phyloP scores from a whole-genome alignment of 176 grass and related monocot genomes.

The Oryza glumipatula region DNA sequence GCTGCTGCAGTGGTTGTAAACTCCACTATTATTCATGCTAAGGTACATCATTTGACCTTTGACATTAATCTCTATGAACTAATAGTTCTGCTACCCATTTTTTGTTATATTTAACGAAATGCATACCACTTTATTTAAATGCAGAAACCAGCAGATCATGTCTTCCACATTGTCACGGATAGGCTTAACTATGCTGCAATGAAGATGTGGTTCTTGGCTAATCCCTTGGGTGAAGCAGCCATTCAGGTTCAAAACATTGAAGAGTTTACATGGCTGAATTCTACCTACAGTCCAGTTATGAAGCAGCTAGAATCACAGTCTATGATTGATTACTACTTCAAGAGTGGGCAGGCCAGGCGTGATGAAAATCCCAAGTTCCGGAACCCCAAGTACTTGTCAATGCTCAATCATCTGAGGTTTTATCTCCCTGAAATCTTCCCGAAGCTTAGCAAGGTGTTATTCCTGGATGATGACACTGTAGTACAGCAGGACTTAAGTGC shows the following conservation, averaged over 20 bases:
- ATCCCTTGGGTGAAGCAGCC: constrained; percentile 62
- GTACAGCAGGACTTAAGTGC: constrained; percentile 74
- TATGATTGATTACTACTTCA: constrained; percentile 92
- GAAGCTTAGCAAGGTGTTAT: constrained; percentile 79
- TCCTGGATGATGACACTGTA: constrained; percentile 90
- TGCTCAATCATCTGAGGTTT: constrained; percentile 95
- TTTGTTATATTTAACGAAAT: neutral
- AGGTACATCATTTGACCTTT: constrained; percentile 44
- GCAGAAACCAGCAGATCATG: constrained; percentile 78
- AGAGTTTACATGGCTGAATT: constrained; percentile 90
- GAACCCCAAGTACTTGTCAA: constrained; percentile 93
- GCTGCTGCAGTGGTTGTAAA: constrained; percentile 89
- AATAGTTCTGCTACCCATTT: neutral
- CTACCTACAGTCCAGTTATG: constrained; percentile 90
- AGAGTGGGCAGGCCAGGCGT: constrained; percentile 46
- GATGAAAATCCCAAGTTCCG: constrained; percentile 80
- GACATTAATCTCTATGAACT: constrained; percentile 3
- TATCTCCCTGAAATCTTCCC: constrained; percentile 95
- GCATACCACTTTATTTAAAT: constrained; percentile 37
- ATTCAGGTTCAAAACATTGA: constrained; percentile 88
- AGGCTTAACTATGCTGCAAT: constrained; percentile 92
- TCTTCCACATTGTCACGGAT: constrained; percentile 94
- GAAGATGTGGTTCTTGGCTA: constrained; percentile 97
- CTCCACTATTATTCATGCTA: constrained; percentile 81
- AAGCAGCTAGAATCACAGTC: constrained; percentile 81